Base-by-base conservation (phyloP, 345 rosid species). In the Euphorbia tirucalli region DNA sequence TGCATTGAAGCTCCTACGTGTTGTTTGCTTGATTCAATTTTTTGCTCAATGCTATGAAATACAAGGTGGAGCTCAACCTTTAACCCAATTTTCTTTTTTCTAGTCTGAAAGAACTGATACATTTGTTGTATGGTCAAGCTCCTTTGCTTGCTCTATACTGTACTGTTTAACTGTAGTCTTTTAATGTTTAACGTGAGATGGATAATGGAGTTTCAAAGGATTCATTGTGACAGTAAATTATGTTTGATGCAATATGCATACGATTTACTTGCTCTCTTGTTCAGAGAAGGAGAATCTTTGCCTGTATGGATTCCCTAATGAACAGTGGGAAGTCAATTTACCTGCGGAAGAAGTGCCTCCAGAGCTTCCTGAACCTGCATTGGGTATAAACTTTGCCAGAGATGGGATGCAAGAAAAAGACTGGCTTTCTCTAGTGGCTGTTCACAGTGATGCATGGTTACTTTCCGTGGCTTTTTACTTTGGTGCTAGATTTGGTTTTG, bases 371-470 rank as follows among this genome's bases (percentile, higher is more conserved):
- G 80, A 77, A 61, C 80, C 76, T 71, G 80, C 80, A 13, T 50
- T 77, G 15, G 80, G 80, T 24, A 77, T 77, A 43, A 77, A 77
- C 64, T 77, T 77, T 66, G 80, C 80, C 5, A 77, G 80, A 61
- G 80, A 77, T 41, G 80, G 80, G 27, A 77, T 77, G 80, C 80
- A 77, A 71, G 80, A 77, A 57, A 77, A 71, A 60, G 80, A 77
- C 57, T 77, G 80, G 80, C 68, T 77, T 16, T 66, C 72, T 59
- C 66, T n/a, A n/a, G n/a, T n/a, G n/a, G n/a, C n/a, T n/a, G n/a
- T n/a, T n/a, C n/a, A n/a, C n/a, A n/a, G n/a, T 77, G 80, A 77
- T 67, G 75, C 76, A n/a, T 77, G 80, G 80, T 60, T 77, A 62
- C 80, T 77, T 61, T 28, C 75, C 11, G 75, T 77, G 32, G 68